Evolutionary conservation across 2,329 filamentous ascomycete species (phyloP), one percentile per base, ranked within the genome.

Genomic region (Bipolaris oryzae): DNA sequence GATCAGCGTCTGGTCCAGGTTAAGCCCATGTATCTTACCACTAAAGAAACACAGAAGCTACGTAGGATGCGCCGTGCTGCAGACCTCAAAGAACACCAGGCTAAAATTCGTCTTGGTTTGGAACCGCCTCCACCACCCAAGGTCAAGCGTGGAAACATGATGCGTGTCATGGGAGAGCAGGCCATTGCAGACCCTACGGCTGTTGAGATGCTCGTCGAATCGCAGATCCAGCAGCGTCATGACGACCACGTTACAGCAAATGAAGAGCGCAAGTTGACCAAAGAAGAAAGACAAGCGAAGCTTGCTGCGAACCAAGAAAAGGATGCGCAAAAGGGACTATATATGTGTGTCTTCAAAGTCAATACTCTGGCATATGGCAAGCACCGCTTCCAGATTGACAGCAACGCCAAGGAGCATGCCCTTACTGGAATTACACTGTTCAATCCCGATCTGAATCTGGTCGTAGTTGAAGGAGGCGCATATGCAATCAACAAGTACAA

Each of bases 171-270:
- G 53, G 95, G 95, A 61, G 92, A 97, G 73, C 89, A 92, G 77
- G 89, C 89, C 16, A 94, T 99, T 64, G 96, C 96, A 73, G 95
- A 99, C 77, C 95, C 95, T 6, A 99, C 96, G 0, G 95, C 95
- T 3, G 95, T 99, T 43, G 95, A 99, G 78, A 92, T 92, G 48
- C 88, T 92, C 21, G 95, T 99, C 49, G 96, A 96, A 75, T 85
- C 89, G 50, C 92, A 99, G 76, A 97, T 99, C 63, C 89, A 89
- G 25, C 92, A 96, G 61, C 90, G 95, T 39, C 87, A 89, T 55
- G 84, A 90, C 57, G 85, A 89, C 64, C 96, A 99, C 76, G 81
- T 94, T 57, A 78, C 86, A 38, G 80, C 84, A 55, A 99, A 99
- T 76, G 89, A 93, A 64, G 89, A 90, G 37, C 87, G 95, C 58